These are phyloP conservation scores for Lentinula detonsa DNA, from an alignment of 768 basidiomycete genomes.

Conservation along the genomic window DNA sequence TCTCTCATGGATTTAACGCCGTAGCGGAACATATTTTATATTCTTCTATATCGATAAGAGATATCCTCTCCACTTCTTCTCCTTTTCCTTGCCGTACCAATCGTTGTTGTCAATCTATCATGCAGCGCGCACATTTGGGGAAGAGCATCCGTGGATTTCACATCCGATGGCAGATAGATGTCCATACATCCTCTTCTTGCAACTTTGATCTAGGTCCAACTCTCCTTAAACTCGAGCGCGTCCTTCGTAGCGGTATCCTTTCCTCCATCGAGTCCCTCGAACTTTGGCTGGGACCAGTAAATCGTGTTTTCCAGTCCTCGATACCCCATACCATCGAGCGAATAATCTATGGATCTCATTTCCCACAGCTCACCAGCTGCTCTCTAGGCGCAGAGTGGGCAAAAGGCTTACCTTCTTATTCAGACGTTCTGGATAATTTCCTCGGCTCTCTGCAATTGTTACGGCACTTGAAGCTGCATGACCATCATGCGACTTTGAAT, in stretches of 20 bases:
- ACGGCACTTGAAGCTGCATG: conserved; percentile 40
- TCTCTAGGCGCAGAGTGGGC: conserved; percentile 41
- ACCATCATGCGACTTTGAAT: conserved; percentile 34
- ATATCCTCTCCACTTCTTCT: conserved; percentile 35
- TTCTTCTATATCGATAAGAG: conserved; percentile 41
- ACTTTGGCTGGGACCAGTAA: conserved; percentile 43
- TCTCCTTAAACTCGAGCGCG: conserved; percentile 32
- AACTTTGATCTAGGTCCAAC: conserved; percentile 26
- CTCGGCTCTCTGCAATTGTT: conserved; percentile 34
- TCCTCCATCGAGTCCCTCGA: conserved; percentile 48
- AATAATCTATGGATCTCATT: conserved; percentile 28
- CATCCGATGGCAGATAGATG: conserved; percentile 48
- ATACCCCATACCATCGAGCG: conserved; percentile 41
- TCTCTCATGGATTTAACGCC: conserved; percentile 41
- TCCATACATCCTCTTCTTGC: conserved; percentile 17
- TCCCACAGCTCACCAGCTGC: conserved; percentile 34
- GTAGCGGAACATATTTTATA: conserved; percentile 60
- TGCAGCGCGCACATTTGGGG: conserved; percentile 36
- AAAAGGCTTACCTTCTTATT: conserved; percentile 37
- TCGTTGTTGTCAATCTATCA: conserved; percentile 48
- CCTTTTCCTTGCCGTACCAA: conserved; percentile 37
- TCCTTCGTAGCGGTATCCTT: conserved; percentile 24
- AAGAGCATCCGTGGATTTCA: conserved; percentile 40
- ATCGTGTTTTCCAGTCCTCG: conserved; percentile 19
- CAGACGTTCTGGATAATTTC: conserved; percentile 32